These are phyloP conservation scores for Microcyclosporella mali DNA, from an alignment of 2,329 filamentous ascomycete species.

Conservation along the genomic window DNA sequence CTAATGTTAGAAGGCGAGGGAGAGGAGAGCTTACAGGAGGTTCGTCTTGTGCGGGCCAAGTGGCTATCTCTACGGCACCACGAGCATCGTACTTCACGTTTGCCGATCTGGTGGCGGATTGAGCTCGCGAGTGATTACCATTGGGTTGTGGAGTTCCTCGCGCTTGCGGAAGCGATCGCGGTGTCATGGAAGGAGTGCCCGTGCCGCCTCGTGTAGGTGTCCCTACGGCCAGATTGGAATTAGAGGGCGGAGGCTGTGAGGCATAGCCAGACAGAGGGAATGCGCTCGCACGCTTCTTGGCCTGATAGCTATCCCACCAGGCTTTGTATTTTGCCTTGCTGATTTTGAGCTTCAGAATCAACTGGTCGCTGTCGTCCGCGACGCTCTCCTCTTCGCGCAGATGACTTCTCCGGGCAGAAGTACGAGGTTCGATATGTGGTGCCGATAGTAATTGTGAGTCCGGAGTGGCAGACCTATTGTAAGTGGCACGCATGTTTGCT, in stretches of 20 bases:
- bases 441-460: conserved; percentile 57
- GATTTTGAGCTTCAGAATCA: conserved; percentile 71
- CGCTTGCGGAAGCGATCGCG: conserved; percentile 19
- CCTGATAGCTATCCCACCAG: conserved; percentile 42
- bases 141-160: conserved; percentile 27
- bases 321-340: conserved; percentile 64
- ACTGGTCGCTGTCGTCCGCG: conserved; percentile 59
- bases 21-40: conserved; percentile 52
- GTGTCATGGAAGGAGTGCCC: conserved; percentile 24
- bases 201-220: conserved; percentile 20
- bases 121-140: conserved; percentile 19
- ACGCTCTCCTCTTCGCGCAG: conserved; percentile 67
- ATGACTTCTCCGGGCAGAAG: conserved; percentile 53
- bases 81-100: conserved; percentile 28
- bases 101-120: conserved; percentile 14
- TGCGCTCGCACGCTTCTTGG: conserved; percentile 29
- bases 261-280: conserved; percentile 32
- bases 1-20: conserved; percentile 5
- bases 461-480: conserved; percentile 78
- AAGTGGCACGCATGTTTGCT: conserved; percentile 71
- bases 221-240: conserved; percentile 8
- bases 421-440: conserved; percentile 65
- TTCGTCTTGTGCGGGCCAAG: conserved; percentile 54
- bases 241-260: conserved; percentile 22
- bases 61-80: conserved; percentile 61